phyloP scores from a whole-genome alignment of 73 alveolate genomes.

The Paramecium sonneborni region DNA sequence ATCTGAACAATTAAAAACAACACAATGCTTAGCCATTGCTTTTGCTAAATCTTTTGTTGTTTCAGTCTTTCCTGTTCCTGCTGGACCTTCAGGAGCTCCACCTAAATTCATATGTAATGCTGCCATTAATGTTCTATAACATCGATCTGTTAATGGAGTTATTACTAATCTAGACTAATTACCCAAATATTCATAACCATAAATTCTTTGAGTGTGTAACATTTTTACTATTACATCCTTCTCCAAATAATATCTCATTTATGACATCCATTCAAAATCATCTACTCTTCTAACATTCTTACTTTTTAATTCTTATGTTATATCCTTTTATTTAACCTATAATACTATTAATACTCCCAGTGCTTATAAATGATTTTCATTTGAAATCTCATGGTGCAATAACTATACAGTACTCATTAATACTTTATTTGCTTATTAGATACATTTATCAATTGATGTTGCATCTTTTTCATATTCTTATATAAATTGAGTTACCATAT shows the following conservation, averaged over 20 bases:
- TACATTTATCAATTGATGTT: neutral
- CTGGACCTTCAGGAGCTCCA: slow-evolving; percentile 98
- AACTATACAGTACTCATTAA: slow-evolving; percentile 57
- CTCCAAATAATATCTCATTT: slow-evolving; percentile 82
- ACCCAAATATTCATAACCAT: slow-evolving; percentile 98
- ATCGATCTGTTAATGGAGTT: slow-evolving; percentile 93
- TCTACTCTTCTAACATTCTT: slow-evolving; percentile 68
- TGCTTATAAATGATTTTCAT: slow-evolving; percentile 69
- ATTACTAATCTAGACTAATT: slow-evolving; percentile 92
- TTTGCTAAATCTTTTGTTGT: slow-evolving; percentile 91
- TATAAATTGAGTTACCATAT: slow-evolving; percentile 49
- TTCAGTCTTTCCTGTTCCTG: slow-evolving; percentile 93
- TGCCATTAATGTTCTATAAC: slow-evolving; percentile 89
- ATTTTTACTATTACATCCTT: slow-evolving; percentile 73
- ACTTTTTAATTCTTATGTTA: slow-evolving; percentile 67
- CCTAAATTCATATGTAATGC: slow-evolving; percentile 90
- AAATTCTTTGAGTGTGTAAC: slow-evolving; percentile 81
- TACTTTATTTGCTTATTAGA: neutral
- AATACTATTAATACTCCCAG: slow-evolving; percentile 82
- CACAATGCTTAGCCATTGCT: slow-evolving; percentile 88
- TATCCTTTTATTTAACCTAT: slow-evolving; percentile 87
- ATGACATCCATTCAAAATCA: slow-evolving; percentile 83
- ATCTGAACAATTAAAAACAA: slow-evolving; percentile 92
- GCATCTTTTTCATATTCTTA: slow-evolving; percentile 26
- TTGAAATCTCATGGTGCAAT: slow-evolving; percentile 56